Conservation (phyloP, 1,284 basidiomycete genomes). For the Moniliella sp. region DNA sequence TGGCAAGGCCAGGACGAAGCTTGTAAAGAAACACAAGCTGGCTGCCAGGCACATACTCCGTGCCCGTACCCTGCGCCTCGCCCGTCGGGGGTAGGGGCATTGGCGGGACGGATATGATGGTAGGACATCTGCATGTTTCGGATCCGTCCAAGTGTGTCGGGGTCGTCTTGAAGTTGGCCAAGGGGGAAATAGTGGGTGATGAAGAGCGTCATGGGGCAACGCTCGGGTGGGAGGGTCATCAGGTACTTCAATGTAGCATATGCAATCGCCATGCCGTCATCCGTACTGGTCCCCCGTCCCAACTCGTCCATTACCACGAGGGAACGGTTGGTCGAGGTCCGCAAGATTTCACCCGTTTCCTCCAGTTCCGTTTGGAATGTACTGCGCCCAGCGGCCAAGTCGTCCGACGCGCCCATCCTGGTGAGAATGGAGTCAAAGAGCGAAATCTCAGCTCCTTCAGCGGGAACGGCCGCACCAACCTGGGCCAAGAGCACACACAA, state of each 20-base stretch:
- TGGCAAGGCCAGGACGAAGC: slow-evolving; percentile 11
- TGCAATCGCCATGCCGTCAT: slow-evolving; percentile 18
- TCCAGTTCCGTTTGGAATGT: slow-evolving; percentile 84
- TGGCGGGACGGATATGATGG: background rate
- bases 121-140: slow-evolving; percentile 19
- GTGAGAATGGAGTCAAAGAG: slow-evolving; percentile 66
- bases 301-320: slow-evolving; percentile 24
- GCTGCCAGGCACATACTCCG: background rate
- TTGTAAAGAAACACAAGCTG: slow-evolving; percentile 26
- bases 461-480: slow-evolving; percentile 45
- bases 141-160: slow-evolving; percentile 2
- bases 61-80: background rate
- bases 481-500: slow-evolving; percentile 37
- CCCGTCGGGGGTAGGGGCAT: background rate
- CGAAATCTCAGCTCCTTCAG: slow-evolving; percentile 48
- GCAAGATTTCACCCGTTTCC: slow-evolving; percentile 48
- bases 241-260: slow-evolving; percentile 13
- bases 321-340: slow-evolving; percentile 10
- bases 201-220: slow-evolving; percentile 7
- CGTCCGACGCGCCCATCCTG: slow-evolving; percentile 64
- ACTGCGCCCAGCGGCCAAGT: slow-evolving; percentile 57
- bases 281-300: slow-evolving; percentile 13
- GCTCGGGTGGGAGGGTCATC: background rate
- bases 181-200: slow-evolving; percentile 25
- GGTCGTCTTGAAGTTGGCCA: slow-evolving; percentile 4